phyloP scores from a whole-genome alignment of 2,329 filamentous ascomycete genomes.

The Colletotrichum ledebouriae region DNA sequence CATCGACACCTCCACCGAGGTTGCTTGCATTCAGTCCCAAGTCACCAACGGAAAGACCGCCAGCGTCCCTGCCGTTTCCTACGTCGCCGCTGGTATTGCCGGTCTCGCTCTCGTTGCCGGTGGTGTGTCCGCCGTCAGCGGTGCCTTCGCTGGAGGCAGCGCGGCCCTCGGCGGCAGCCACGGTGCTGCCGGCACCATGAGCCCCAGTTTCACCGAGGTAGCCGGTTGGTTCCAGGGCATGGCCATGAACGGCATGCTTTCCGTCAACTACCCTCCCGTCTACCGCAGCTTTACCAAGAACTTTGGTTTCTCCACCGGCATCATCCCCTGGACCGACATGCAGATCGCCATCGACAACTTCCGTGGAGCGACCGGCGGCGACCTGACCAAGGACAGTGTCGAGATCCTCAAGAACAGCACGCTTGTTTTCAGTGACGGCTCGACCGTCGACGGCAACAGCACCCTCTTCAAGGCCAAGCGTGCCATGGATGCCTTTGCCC shows the following conservation, averaged over 20 bases:
- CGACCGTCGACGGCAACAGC: constrained; percentile 56
- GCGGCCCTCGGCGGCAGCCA: constrained; percentile 65
- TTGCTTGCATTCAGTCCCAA: constrained; percentile 86
- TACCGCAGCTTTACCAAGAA: constrained; percentile 94
- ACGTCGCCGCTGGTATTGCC: constrained; percentile 85
- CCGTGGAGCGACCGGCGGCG: constrained; percentile 83
- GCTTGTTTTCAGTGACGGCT: constrained; percentile 76
- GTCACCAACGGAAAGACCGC: constrained; percentile 91
- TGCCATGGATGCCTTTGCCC: constrained; percentile 59
- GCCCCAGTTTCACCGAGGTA: constrained; percentile 88
- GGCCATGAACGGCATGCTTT: constrained; percentile 96
- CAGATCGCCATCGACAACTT: constrained; percentile 89
- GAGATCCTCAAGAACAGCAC: constrained; percentile 81
- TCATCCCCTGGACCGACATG: constrained; percentile 86
- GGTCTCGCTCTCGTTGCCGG: constrained; percentile 84
- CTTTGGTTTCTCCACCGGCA: constrained; percentile 90
- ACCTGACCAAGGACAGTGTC: constrained; percentile 85
- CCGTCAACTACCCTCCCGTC: constrained; percentile 86
- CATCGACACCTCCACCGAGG: constrained; percentile 60
- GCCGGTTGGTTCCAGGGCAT: constrained; percentile 93
- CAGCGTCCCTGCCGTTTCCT: constrained; percentile 81
- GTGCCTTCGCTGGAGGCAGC: constrained; percentile 67
- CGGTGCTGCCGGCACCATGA: constrained; percentile 73
- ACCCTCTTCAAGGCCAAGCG: constrained; percentile 55
- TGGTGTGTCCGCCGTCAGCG: constrained; percentile 77